Evolutionary conservation across 179 eudicot species (phyloP).

Genomic region (Patellifolia procumbens): DNA sequence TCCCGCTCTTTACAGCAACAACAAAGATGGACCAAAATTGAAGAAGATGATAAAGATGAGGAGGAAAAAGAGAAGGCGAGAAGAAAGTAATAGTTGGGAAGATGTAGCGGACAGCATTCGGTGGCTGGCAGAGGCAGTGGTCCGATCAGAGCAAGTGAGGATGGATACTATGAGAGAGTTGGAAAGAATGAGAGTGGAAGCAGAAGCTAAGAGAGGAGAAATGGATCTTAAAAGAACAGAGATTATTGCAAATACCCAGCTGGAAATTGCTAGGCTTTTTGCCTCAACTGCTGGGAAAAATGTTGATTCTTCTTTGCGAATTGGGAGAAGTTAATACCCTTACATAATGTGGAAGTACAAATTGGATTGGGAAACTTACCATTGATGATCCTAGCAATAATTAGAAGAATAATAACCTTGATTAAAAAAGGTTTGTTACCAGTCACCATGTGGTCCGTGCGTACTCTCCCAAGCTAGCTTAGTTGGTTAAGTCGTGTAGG

Average conservation of each 20-base stretch:
- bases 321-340: slow-evolving; percentile 39
- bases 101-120: slow-evolving; percentile 73
- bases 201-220: slow-evolving; percentile 83
- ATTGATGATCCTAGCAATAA: slow-evolving; percentile 19
- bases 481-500: too few species aligned
- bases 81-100: slow-evolving; percentile 38
- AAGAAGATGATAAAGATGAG: slow-evolving; percentile 34
- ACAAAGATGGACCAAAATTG: slow-evolving; percentile 36
- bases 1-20: slow-evolving; percentile 53
- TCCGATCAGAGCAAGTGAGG: slow-evolving; percentile 68
- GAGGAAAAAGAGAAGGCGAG: slow-evolving; percentile 40
- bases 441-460: not conserved
- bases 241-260: slow-evolving; percentile 85
- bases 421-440: not conserved
- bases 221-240: slow-evolving; percentile 83
- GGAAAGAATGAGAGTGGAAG: slow-evolving; percentile 87
- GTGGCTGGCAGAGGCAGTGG: slow-evolving; percentile 71
- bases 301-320: slow-evolving; percentile 56
- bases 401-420: slow-evolving; percentile 14
- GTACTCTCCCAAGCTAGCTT: too few species aligned
- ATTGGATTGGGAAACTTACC: slow-evolving; percentile 2
- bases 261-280: slow-evolving; percentile 92
- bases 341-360: slow-evolving; percentile 9
- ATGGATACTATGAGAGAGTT: slow-evolving; percentile 77
- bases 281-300: slow-evolving; percentile 47